Percentiles rank a stretch among this genome's conserved stretches.
These are phyloP conservation scores for Parastagonospora nodorum DNA, from an alignment of 2,329 filamentous ascomycete genomes.

Conservation along the genomic window DNA sequence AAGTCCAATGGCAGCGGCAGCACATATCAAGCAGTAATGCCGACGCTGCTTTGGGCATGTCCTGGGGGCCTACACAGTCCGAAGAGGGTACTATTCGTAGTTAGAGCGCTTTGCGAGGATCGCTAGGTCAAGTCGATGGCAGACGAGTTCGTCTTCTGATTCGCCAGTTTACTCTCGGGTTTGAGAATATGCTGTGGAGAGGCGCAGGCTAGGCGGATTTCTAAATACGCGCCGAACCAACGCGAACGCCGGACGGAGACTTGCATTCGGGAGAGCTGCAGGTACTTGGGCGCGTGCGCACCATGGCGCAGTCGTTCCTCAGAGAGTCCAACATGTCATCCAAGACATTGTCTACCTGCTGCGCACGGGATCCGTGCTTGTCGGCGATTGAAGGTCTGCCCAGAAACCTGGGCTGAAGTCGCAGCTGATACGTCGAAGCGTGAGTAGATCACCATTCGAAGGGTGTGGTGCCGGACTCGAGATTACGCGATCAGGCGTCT, in stretches of 20 bases:
- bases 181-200: conserved; percentile 1
- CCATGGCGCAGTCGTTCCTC: conserved; percentile 9
- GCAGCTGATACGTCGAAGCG: conserved; percentile 10
- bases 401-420: conserved; percentile 9
- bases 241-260: conserved; percentile 3
- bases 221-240: conserved; percentile 4
- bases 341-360: conserved; percentile 7
- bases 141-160: conserved; percentile 5
- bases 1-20: neutral
- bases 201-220: conserved; percentile 1
- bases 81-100: too few species aligned
- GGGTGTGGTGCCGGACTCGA: conserved; percentile 28
- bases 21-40: too few species aligned
- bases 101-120: too few species aligned
- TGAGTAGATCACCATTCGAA: conserved; percentile 13
- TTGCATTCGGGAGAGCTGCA: conserved; percentile 10
- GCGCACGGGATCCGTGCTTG: conserved; percentile 4
- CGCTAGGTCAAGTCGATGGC: conserved; percentile 11
- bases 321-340: conserved; percentile 3
- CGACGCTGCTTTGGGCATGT: too few species aligned
- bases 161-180: neutral
- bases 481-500: conserved; percentile 33
- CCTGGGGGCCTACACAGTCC: too few species aligned
- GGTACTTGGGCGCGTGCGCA: conserved; percentile 6
- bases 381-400: conserved; percentile 4